Percentiles rank a stretch among this genome's conserved stretches.
These are phyloP conservation scores for Sporothrix pallida DNA, from an alignment of 2,329 filamentous ascomycete genomes.

Conservation along the genomic window DNA sequence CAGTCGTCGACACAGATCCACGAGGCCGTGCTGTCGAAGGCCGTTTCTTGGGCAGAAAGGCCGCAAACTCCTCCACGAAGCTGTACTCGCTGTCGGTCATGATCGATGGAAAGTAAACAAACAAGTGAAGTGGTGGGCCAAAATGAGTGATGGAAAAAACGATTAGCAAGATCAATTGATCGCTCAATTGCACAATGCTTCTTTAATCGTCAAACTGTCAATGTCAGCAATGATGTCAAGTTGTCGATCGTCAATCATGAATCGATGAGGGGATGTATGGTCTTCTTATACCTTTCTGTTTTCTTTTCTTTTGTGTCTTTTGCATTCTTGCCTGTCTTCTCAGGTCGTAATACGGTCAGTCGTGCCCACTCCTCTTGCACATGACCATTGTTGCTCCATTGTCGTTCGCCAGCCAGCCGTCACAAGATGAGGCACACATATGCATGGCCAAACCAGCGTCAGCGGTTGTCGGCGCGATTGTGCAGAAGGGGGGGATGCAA, in stretches of 20 bases:
- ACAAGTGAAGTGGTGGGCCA: neutral
- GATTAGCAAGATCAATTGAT: neutral
- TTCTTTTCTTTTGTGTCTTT: neutral
- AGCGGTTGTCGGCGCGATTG: slow-evolving; percentile 10
- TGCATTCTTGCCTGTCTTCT: neutral
- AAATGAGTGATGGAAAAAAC: neutral
- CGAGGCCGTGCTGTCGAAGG: neutral
- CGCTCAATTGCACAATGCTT: no score
- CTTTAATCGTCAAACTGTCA: neutral
- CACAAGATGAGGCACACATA: slow-evolving; percentile 21
- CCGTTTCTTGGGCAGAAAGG: slow-evolving; percentile 35
- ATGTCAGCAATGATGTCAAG: neutral
- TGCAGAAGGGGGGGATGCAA: neutral
- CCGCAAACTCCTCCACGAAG: slow-evolving; percentile 37
- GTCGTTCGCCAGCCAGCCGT: slow-evolving; percentile 24
- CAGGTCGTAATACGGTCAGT: neutral
- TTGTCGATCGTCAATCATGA: neutral
- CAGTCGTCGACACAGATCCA: neutral
- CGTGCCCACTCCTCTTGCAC: slow-evolving; percentile 25
- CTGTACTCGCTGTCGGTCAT: slow-evolving; percentile 32
- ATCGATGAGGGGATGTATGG: neutral
- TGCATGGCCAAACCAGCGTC: slow-evolving; percentile 9
- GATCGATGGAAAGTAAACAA: no score
- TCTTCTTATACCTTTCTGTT: slow-evolving; percentile 10
- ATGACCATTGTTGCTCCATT: slow-evolving; percentile 26